These are phyloP conservation scores for Corymbia calophylla DNA, from an alignment of 441 rosid species.

Conservation along the genomic window DNA sequence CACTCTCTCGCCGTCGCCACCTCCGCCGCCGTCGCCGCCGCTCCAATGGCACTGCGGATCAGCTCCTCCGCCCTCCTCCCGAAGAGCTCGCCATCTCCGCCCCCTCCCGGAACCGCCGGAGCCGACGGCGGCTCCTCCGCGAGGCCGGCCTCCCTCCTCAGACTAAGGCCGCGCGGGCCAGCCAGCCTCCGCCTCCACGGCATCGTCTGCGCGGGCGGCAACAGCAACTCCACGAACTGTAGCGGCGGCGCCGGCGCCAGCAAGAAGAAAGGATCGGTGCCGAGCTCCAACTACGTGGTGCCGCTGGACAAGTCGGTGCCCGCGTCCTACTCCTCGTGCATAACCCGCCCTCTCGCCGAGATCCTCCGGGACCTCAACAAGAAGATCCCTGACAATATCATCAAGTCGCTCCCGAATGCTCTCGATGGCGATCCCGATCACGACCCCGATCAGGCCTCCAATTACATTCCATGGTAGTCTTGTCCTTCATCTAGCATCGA, in stretches of 20 bases:
- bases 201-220: slow-evolving; percentile 1
- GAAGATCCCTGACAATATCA: slow-evolving; percentile 83
- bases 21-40: not conserved
- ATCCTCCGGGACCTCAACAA: slow-evolving; percentile 95
- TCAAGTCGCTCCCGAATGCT: slow-evolving; percentile 23
- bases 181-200: not conserved
- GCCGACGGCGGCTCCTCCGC: too few species aligned
- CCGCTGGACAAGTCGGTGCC: slow-evolving; percentile 69
- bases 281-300: slow-evolving; percentile 85
- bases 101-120: too few species aligned
- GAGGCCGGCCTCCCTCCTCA: not conserved
- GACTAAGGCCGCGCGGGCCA: not conserved
- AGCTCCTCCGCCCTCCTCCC: not conserved
- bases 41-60: not conserved
- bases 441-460: slow-evolving; percentile 7
- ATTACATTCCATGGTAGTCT: slow-evolving; percentile 66
- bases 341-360: slow-evolving; percentile 87
- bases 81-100: not conserved
- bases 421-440: not conserved
- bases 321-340: slow-evolving; percentile 51
- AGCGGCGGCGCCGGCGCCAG: slow-evolving; percentile 23
- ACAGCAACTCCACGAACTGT: not conserved
- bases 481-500: not conserved
- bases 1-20: not conserved
- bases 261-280: slow-evolving; percentile 36